Base-by-base conservation (phyloP, 208 protist species). In the Leishmania guyanensis region DNA sequence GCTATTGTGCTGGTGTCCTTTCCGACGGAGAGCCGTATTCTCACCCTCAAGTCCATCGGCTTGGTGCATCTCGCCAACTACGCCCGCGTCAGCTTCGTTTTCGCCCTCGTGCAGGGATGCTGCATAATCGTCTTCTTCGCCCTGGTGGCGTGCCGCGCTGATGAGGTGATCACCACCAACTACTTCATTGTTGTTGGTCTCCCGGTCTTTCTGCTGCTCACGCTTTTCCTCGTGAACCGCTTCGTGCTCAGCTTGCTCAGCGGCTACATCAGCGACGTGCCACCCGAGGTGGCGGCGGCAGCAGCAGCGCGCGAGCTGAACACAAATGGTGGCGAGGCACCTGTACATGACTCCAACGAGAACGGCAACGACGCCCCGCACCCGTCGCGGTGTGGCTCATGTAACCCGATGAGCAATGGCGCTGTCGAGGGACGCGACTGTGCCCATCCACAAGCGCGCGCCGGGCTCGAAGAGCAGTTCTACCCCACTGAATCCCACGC, bases 181-280 rank as follows among this genome's bases (percentile, higher is more conserved):
- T 96, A 92, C 81, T 95, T 93, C 76, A 60, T 95, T 26, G 84
- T 93, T 46, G 79, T 96, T 12, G 90, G 87, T 8, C 22, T 95
- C 4, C 93, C 93, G 0, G 84, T 88, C 60, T 94, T 87, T 75
- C 78, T 90, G 1, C 71, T 66, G 26, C 72, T 72, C n/a, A 81
- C 75, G 29, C 77, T 89, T 46, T n/a, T 88, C 36, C 43, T 91
- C 64, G 60, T 94, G 14, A 86, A 93, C 48, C 29, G 75, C 43
- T 68, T 87, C 50, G 33, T 84, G 10, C 26, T 58, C 8, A 65
- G 14, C 26, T 17, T 88, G 8, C 54, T 92, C 8, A 43, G 72
- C 60, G 33, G 60, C 22, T 77, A 72, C 79, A 66, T 86, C 33
- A 70, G 78, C 33, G 69, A 82, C 36, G 81, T 80, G 60, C 83